Conservation (phyloP, 352 stramenopile species). For the Phytophthora tentaculata region DNA sequence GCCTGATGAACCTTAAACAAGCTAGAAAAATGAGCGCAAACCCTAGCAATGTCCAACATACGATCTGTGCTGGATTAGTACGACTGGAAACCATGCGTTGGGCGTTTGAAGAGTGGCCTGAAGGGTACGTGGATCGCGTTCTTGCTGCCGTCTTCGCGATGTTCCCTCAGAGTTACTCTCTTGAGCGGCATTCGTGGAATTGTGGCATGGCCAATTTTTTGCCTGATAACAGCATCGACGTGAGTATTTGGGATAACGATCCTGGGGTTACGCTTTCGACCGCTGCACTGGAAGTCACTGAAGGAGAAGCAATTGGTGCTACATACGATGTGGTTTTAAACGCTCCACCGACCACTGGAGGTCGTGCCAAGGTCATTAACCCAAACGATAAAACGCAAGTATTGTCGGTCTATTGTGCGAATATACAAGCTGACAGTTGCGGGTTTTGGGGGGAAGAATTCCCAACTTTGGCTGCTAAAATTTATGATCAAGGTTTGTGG, state of each 20-base stretch:
- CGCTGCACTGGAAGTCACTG: conserved; percentile 39
- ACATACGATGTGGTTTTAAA: conserved; percentile 75
- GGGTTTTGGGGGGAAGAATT: conserved; percentile 55
- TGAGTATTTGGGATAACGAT: conserved; percentile 86
- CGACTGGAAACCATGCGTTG: conserved; percentile 70
- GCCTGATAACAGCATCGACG: conserved; percentile 45
- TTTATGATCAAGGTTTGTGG: conserved; percentile 42
- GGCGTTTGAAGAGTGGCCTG: conserved; percentile 62
- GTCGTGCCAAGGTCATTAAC: conserved; percentile 10
- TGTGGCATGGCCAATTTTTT: conserved; percentile 61
- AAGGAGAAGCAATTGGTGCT: conserved; percentile 25
- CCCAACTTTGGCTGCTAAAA: conserved; percentile 26
- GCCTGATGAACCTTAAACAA: conserved; percentile 65
- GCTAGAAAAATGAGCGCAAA: conserved; percentile 44
- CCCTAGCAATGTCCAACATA: conserved; percentile 47
- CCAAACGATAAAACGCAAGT: conserved; percentile 8
- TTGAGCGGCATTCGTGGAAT: conserved; percentile 68
- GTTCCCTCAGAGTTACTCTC: conserved; percentile 49
- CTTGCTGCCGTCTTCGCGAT: conserved; percentile 54
- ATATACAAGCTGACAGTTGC: conserved; percentile 44
- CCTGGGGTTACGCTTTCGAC: conserved; percentile 68
- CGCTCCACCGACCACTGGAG: conserved; percentile 45
- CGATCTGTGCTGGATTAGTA: conserved; percentile 56
- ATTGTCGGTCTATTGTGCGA: conserved; percentile 37
- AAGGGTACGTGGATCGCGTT: conserved; percentile 50